Evolutionary conservation across 164 flowering plant genomes (phyloP).

Genomic region (Tinospora cordifolia): DNA sequence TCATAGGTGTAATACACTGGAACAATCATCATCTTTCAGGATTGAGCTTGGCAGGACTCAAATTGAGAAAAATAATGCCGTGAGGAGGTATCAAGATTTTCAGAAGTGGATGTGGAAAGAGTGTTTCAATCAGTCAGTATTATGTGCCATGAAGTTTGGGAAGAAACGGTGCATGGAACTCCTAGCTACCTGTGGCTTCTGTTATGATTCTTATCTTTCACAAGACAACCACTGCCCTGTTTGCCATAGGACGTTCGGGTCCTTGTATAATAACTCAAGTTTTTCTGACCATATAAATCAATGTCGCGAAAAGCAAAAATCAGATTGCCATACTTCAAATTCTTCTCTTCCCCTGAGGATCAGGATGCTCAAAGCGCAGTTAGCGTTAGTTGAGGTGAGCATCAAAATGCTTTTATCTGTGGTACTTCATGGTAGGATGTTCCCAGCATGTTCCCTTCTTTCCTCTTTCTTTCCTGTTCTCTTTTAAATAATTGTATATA

Average conservation of each 20-base stretch:
- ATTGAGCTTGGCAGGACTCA: slow-evolving; percentile 53
- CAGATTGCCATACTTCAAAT: slow-evolving; percentile 18
- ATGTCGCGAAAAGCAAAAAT: slow-evolving; percentile 29
- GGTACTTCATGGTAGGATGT: neutral
- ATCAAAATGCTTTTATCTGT: neutral
- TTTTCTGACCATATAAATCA: slow-evolving; percentile 47
- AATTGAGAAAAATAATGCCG: slow-evolving; percentile 37
- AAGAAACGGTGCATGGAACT: slow-evolving; percentile 44
- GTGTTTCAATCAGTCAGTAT: slow-evolving; percentile 38
- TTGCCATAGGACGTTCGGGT: slow-evolving; percentile 40
- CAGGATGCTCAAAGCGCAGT: slow-evolving; percentile 47
- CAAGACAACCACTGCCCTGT: slow-evolving; percentile 53
- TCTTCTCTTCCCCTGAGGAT: slow-evolving; percentile 43
- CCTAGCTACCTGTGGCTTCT: slow-evolving; percentile 42
- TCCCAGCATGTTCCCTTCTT: neutral
- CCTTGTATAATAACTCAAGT: slow-evolving; percentile 14
- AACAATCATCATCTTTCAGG: slow-evolving; percentile 45
- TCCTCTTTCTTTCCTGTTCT: neutral
- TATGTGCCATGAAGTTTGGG: slow-evolving; percentile 62
- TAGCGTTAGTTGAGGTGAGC: slow-evolving; percentile 67
- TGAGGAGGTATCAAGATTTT: slow-evolving; percentile 52
- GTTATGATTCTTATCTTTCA: slow-evolving; percentile 32
- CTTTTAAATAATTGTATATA: neutral
- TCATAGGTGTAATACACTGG: slow-evolving; percentile 30
- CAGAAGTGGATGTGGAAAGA: slow-evolving; percentile 82